Conservation (phyloP, 2,329 filamentous ascomycete genomes). For the Phoma sp. region DNA sequence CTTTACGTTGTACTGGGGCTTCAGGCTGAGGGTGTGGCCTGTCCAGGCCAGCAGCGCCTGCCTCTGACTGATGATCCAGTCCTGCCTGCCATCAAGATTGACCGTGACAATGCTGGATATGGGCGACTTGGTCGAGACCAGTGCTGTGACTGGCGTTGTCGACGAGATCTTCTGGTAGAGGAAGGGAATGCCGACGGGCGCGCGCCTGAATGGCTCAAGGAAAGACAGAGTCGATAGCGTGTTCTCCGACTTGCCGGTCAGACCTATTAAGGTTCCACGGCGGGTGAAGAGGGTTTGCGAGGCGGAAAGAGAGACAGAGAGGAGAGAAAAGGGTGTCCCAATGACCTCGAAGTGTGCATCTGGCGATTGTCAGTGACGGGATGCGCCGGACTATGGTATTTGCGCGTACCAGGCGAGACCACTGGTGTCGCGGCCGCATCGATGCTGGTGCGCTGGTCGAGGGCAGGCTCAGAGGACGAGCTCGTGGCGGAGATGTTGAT, state of each 20-base stretch:
- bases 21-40: conserved; percentile 79
- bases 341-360: conserved; percentile 95
- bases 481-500: conserved; percentile 56
- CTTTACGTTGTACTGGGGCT: conserved; percentile 74
- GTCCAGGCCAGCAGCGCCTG: conserved; percentile 96
- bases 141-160: conserved; percentile 82
- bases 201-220: conserved; percentile 81
- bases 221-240: conserved; percentile 87
- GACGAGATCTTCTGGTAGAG: conserved; percentile 89
- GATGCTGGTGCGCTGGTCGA: conserved; percentile 38
- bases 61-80: conserved; percentile 92
- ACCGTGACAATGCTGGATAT: conserved; percentile 86
- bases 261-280: conserved; percentile 85
- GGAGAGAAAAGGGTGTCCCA: conserved; percentile 87
- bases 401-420: conserved; percentile 35
- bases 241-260: conserved; percentile 90
- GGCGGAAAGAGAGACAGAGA: conserved; percentile 90
- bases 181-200: conserved; percentile 85
- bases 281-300: conserved; percentile 94
- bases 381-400: background rate
- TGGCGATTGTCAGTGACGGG: conserved; percentile 46
- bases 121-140: conserved; percentile 86
- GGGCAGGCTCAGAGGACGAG: conserved; percentile 48
- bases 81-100: conserved; percentile 88
- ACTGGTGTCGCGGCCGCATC: conserved; percentile 28